A percentile compares a stretch with the other conserved stretches of the same genome.
Conservation (phyloP, 306 rosid species). For the Alnus rubra region DNA sequence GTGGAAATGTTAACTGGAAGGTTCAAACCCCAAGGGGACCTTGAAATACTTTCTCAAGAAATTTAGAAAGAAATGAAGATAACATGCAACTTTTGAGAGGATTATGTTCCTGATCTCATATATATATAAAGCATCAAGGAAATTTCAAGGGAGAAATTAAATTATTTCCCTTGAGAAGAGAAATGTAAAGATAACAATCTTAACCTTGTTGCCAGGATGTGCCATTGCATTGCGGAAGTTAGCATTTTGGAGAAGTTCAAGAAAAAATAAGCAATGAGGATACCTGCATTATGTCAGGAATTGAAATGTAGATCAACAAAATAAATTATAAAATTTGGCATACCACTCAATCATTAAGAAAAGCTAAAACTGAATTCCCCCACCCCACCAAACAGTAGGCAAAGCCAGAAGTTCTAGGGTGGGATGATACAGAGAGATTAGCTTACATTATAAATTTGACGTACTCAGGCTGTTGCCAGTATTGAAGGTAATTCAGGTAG, state of each 20-base stretch:
- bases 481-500: conserved; percentile 90
- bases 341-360: neutral
- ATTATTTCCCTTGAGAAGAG: neutral
- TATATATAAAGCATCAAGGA: neutral
- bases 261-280: conserved; percentile 91
- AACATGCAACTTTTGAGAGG: conserved; percentile 3
- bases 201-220: conserved; percentile 87
- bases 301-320: conserved; percentile 9
- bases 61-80: conserved; percentile 7
- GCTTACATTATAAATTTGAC: conserved; percentile 82
- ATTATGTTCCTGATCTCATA: neutral
- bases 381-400: neutral
- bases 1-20: neutral
- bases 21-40: neutral
- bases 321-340: neutral
- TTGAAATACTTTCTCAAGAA: neutral
- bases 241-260: conserved; percentile 90
- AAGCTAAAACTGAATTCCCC: neutral
- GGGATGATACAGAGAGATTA: conserved; percentile 16
- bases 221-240: conserved; percentile 97
- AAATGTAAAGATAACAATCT: conserved; percentile 12
- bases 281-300: conserved; percentile 54
- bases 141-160: conserved; percentile 7
- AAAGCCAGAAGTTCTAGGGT: neutral
- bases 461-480: conserved; percentile 96